A percentile compares a stretch with the other conserved stretches of the same genome.
These are phyloP conservation scores for Eucalyptus erythrocorys DNA, from an alignment of 345 rosid genomes.

Conservation along the genomic window DNA sequence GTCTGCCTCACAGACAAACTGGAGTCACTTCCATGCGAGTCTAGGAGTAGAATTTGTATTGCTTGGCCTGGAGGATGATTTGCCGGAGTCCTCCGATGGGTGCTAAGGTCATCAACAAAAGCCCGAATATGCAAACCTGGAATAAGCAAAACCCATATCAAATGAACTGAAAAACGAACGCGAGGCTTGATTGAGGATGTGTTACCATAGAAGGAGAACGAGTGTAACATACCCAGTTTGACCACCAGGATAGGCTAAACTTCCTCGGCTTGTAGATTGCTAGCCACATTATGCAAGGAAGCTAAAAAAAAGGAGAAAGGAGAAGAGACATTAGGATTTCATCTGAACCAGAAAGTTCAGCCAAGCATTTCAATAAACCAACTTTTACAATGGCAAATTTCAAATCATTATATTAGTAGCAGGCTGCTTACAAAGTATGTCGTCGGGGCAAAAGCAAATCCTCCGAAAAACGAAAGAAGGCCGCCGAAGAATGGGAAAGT, in stretches of 20 bases:
- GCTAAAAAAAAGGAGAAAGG: constrained; percentile 13
- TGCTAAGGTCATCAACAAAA: constrained; percentile 51
- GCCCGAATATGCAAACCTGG: constrained; percentile 62
- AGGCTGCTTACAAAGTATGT: constrained; percentile 55
- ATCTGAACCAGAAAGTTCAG: background rate
- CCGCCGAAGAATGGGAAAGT: constrained; percentile 79
- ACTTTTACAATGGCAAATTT: background rate
- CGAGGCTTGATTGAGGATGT: background rate
- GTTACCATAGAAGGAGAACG: background rate
- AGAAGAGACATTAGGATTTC: background rate
- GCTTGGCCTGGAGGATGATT: constrained; percentile 48
- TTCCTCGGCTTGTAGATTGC: constrained; percentile 59
- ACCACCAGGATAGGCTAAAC: constrained; percentile 59
- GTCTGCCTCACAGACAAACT: background rate
- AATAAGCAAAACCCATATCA: background rate
- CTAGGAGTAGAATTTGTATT: constrained; percentile 49
- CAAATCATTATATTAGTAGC: background rate
- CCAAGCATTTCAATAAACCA: background rate
- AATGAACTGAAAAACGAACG: background rate
- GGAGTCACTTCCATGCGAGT: background rate
- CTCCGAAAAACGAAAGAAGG: constrained; percentile 82
- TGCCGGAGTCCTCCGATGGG: constrained; percentile 83
- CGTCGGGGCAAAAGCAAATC: constrained; percentile 91
- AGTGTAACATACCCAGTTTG: constrained; percentile 49
- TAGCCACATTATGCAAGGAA: constrained; percentile 77